Conservation (phyloP, 768 basidiomycete genomes). For the Mycena maculata region DNA sequence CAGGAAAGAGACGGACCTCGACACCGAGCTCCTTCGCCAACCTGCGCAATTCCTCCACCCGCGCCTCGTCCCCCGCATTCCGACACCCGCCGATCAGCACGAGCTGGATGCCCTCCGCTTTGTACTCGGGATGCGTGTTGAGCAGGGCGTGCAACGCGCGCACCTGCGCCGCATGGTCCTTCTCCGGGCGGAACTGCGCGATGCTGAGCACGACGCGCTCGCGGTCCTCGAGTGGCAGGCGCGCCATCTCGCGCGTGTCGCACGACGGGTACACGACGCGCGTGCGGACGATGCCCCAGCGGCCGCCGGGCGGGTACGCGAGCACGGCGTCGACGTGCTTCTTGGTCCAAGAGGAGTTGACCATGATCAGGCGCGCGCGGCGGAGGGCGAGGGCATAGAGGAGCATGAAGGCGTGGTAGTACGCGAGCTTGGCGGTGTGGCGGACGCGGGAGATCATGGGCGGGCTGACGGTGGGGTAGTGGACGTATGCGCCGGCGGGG, state of each 20-base stretch:
- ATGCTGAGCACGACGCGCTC: conserved; percentile 83
- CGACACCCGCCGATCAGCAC: conserved; percentile 88
- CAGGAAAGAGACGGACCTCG: conserved; percentile 56
- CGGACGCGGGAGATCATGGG: conserved; percentile 91
- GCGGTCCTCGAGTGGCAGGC: conserved; percentile 64
- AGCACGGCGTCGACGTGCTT: conserved; percentile 84
- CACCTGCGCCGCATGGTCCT: conserved; percentile 89
- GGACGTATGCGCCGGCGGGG: conserved; percentile 90
- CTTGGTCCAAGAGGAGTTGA: conserved; percentile 96
- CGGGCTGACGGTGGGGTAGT: conserved; percentile 96
- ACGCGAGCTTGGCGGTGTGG: conserved; percentile 65
- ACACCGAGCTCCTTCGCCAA: conserved; percentile 74
- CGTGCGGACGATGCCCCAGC: conserved; percentile 61
- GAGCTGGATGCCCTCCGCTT: conserved; percentile 59
- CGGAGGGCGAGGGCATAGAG: conserved; percentile 83
- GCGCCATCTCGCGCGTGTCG: conserved; percentile 79
- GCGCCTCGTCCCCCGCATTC: conserved; percentile 77
- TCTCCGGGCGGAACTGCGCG: conserved; percentile 97
- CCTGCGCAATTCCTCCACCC: conserved; percentile 70
- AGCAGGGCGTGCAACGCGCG: conserved; percentile 73
- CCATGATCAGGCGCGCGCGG: conserved; percentile 84
- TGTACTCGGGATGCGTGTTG: conserved; percentile 68
- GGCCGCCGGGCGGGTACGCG: conserved; percentile 53
- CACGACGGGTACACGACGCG: conserved; percentile 92
- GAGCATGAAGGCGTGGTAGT: conserved; percentile 90